Conservation (phyloP, 1,284 basidiomycete genomes). For the Malassezia japonica region DNA sequence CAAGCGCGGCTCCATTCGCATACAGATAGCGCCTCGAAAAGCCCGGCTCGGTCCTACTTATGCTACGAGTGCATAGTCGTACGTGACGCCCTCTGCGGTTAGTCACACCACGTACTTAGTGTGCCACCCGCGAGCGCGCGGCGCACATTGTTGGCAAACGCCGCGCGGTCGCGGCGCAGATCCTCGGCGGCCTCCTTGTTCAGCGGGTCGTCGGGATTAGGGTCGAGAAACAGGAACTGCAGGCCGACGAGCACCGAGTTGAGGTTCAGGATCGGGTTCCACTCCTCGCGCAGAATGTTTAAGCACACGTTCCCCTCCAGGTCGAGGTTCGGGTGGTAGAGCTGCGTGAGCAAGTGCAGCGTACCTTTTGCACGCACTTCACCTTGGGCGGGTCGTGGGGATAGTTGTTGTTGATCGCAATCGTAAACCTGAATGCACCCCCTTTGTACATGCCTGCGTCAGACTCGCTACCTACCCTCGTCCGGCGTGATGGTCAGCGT, state of each 20-base stretch:
- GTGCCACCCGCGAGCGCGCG: conserved; percentile 31
- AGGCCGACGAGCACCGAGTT: conserved; percentile 95
- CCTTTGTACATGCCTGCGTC: conserved; percentile 88
- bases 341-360: conserved; percentile 54
- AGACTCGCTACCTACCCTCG: conserved; percentile 59
- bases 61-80: conserved; percentile 28
- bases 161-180: conserved; percentile 32
- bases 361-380: conserved; percentile 85
- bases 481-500: conserved; percentile 88
- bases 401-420: conserved; percentile 93
- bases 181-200: conserved; percentile 64
- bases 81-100: conserved; percentile 30
- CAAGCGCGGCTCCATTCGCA: too few relatives aligned
- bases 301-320: conserved; percentile 78
- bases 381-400: conserved; percentile 99
- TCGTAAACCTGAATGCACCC: conserved; percentile 83
- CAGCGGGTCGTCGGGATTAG: conserved; percentile 93
- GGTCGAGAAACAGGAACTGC: conserved; percentile 95
- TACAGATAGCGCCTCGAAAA: too few relatives aligned
- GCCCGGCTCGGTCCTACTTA: neutral
- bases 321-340: conserved; percentile 98
- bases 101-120: conserved; percentile 26
- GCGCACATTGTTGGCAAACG: conserved; percentile 38
- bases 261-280: conserved; percentile 96
- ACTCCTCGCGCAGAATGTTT: conserved; percentile 97